Evolutionary conservation across 1,284 basidiomycete genomes (phyloP), one percentile per base, ranked within the genome.

Genomic region (Austroboletus novae-zelandiae): DNA sequence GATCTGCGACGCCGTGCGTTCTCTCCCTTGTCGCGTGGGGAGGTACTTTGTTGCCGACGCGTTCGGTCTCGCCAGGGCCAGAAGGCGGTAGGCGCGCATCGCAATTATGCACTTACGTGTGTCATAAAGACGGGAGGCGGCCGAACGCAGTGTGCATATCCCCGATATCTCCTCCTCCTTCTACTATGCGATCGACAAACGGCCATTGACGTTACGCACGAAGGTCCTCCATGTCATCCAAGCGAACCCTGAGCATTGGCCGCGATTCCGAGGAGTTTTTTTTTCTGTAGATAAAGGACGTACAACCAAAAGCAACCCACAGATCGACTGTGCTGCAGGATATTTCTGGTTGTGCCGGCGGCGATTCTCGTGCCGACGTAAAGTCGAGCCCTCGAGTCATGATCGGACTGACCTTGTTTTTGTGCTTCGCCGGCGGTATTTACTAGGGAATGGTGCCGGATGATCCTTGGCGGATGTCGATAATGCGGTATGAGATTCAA

Each of bases 221-320:
- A 35, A 14, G 17, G 84, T 82, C 85, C 92, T 46, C 92, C 74
- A 74, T 32, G 89, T 91, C 9, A 91, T 94, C 64, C 74, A 77
- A 52, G 81, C 86, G 62, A 9, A 4, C 30, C 82, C 95, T 40
- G 85, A 91, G 1, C 77, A 73, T 95, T 15, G 92, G 91, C 17
- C 91, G 87, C 68, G 84, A 91, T 53, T 78, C 86, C 27, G 91
- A 93, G 63, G 78, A 81, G 35, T 78, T 97, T 27, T 96, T 96
- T 7, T 15, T 14, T 15, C 15, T 31, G 30, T 31, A 31, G 8
- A 30, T n/a, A 23, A 23, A 23, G 20, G 5, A 23, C 20, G 20
- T 5, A 23, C 20, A 23, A 23, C 20, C 20, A 23, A 5, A 23
- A 23, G 20, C 20, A 23, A 23, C 5, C 20, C 20, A 23, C 20